These are phyloP conservation scores for Trichoderma sp. DNA, from an alignment of 2,329 filamentous ascomycete species.

Conservation along the genomic window DNA sequence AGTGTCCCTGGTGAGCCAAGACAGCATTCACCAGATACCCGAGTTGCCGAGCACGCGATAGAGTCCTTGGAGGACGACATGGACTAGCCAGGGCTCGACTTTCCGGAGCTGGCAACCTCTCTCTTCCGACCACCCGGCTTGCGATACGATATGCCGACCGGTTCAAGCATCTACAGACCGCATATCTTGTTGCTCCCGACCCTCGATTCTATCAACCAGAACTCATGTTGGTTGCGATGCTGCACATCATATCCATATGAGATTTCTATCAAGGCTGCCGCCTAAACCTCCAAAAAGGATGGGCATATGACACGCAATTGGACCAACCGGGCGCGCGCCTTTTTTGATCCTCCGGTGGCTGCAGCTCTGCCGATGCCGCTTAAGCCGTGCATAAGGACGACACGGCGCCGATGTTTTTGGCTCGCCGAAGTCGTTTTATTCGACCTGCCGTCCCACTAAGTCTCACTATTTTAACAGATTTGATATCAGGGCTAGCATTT, in stretches of 20 bases:
- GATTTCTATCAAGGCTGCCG: background rate
- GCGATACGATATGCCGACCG: background rate
- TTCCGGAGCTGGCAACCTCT: background rate
- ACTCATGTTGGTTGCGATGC: background rate
- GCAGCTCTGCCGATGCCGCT: constrained; percentile 13
- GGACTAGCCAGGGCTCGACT: background rate
- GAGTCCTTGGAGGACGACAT: background rate
- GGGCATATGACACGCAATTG: background rate
- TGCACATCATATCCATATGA: background rate
- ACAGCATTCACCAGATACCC: background rate
- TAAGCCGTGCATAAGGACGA: background rate
- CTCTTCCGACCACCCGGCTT: background rate
- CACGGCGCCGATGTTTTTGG: background rate
- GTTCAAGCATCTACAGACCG: background rate
- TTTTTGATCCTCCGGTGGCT: background rate
- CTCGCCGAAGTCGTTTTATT: background rate
- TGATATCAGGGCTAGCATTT: background rate
- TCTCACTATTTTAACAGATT: background rate
- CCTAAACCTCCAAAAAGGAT: background rate
- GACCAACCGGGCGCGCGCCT: background rate
- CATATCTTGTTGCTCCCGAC: background rate
- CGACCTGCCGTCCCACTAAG: background rate
- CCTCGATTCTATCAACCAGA: background rate
- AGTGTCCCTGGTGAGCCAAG: background rate
- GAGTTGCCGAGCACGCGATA: constrained; percentile 11